Conservation (phyloP, 2,329 filamentous ascomycete genomes). For the Curvularia verruculosa region DNA sequence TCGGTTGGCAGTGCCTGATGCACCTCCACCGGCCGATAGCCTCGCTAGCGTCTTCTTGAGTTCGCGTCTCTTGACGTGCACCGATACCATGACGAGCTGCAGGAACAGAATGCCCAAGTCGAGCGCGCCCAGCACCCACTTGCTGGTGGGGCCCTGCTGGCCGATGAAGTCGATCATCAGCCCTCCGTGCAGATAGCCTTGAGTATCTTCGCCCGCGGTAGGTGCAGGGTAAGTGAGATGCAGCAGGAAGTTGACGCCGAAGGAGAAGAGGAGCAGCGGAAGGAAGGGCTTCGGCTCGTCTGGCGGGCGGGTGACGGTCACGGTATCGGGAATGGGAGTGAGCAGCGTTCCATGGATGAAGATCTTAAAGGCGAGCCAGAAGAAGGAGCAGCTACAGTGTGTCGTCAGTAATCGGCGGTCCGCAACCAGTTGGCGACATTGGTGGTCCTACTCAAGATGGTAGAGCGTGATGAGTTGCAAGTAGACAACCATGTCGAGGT, state of each 20-base stretch:
- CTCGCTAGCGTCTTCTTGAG: conserved; percentile 49
- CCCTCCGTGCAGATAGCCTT: conserved; percentile 66
- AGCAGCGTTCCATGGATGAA: conserved; percentile 64
- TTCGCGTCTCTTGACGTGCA: conserved; percentile 59
- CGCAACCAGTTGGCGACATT: neutral
- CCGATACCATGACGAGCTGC: conserved; percentile 63
- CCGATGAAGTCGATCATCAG: conserved; percentile 70
- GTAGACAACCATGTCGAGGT: conserved; percentile 66
- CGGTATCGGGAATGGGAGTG: conserved; percentile 62
- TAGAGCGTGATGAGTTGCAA: conserved; percentile 66
- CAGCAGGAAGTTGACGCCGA: conserved; percentile 62
- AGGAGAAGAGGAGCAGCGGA: conserved; percentile 60
- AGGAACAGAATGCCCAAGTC: conserved; percentile 62
- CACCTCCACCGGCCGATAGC: conserved; percentile 27
- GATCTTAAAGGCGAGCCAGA: conserved; percentile 62
- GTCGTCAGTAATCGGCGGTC: conserved; percentile 2
- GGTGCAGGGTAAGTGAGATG: conserved; percentile 54
- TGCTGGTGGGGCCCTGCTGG: conserved; percentile 63
- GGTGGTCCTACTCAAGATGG: conserved; percentile 62
- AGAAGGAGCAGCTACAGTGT: conserved; percentile 60
- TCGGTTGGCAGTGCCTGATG: conserved; percentile 12
- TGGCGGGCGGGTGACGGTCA: conserved; percentile 52
- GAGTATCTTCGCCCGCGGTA: conserved; percentile 54
- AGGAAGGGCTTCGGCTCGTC: conserved; percentile 60
- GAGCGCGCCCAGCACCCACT: conserved; percentile 58